Conservation (phyloP, 2,329 filamentous ascomycete species). For the Amauroascus verrucosus region DNA sequence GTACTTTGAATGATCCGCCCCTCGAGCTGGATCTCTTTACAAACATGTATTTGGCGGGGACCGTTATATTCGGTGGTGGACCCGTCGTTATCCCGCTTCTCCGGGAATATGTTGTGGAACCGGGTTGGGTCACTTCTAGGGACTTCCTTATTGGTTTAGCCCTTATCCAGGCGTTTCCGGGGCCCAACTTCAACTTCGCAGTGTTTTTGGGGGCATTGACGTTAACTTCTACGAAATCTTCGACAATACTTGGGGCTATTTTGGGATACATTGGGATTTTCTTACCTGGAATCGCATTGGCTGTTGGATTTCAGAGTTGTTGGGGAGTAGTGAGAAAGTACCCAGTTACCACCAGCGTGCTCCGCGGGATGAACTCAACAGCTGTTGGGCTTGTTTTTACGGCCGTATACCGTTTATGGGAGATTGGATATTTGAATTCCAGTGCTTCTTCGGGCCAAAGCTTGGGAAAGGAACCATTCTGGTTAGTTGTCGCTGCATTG, state of each 20-base stretch:
- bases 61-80: conserved; percentile 55
- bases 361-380: conserved; percentile 50
- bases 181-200: conserved; percentile 44
- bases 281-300: conserved; percentile 28
- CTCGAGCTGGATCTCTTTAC: conserved; percentile 54
- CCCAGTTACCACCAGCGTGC: conserved; percentile 39
- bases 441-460: conserved; percentile 42
- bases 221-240: conserved; percentile 27
- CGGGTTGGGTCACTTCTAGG: conserved; percentile 58
- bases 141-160: conserved; percentile 66
- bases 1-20: conserved; percentile 32
- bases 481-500: conserved; percentile 49
- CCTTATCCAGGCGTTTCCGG: conserved; percentile 59
- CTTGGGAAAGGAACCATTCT: conserved; percentile 51
- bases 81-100: conserved; percentile 56
- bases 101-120: conserved; percentile 51
- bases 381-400: conserved; percentile 55
- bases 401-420: conserved; percentile 53
- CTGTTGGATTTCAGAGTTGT: conserved; percentile 37
- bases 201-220: conserved; percentile 48
- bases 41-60: conserved; percentile 64
- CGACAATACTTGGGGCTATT: conserved; percentile 39
- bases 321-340: conserved; percentile 44
- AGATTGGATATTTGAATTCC: conserved; percentile 50
- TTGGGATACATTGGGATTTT: conserved; percentile 42